Conservation (phyloP, 208 protist species). For the Trypanosoma scelopori region DNA sequence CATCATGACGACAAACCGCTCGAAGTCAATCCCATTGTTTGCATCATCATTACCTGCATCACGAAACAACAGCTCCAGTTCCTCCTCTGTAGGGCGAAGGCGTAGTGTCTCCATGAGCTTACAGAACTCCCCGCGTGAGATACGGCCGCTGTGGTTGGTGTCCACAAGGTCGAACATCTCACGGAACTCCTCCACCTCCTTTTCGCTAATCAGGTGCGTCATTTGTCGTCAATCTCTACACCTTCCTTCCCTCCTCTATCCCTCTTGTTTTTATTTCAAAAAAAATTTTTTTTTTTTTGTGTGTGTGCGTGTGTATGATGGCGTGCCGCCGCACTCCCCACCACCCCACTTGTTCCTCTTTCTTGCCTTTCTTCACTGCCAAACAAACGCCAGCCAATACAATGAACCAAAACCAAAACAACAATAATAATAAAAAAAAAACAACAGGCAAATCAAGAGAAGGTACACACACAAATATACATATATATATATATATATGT, state of each 20-base stretch:
- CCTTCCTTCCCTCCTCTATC: not conserved
- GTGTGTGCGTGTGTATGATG: too few relatives aligned
- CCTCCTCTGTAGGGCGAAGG: slow-evolving; percentile 84
- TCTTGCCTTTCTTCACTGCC: not conserved
- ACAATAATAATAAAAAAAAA: slow-evolving; percentile 9
- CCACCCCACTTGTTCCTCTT: not conserved
- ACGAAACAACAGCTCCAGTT: slow-evolving; percentile 80
- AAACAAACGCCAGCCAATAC: not conserved
- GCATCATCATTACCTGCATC: slow-evolving; percentile 43
- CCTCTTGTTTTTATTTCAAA: not conserved
- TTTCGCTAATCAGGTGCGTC: slow-evolving; percentile 40
- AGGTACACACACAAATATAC: slow-evolving; percentile 21
- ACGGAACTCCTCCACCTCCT: slow-evolving; percentile 85
- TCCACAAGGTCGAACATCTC: slow-evolving; percentile 94
- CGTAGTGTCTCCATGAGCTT: slow-evolving; percentile 87
- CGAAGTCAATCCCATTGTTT: slow-evolving; percentile 66
- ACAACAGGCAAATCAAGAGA: slow-evolving; percentile 9
- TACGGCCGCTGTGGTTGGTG: slow-evolving; percentile 64
- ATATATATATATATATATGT: slow-evolving; percentile 7
- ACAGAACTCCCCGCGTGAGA: slow-evolving; percentile 75
- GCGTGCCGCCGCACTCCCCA: too few relatives aligned
- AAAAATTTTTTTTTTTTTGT: too few relatives aligned
- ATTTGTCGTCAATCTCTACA: not conserved
- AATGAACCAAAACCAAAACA: not conserved
- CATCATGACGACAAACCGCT: slow-evolving; percentile 90